Evolutionary conservation across 1,284 basidiomycete species (phyloP).

Genomic region (Cryptococcus amylolentus): DNA sequence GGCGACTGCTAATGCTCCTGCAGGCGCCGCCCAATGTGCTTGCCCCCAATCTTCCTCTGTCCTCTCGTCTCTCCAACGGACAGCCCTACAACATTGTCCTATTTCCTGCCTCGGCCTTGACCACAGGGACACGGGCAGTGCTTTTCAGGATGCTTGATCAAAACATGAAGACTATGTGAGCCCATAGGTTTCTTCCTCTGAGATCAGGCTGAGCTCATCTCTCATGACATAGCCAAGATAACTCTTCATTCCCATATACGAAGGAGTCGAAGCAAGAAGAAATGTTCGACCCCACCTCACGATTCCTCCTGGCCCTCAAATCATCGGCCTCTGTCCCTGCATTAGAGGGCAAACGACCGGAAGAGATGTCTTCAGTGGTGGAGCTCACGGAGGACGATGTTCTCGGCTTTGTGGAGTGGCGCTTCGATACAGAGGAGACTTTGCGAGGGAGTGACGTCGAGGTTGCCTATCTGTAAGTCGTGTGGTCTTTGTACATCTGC

Average conservation of each 20-base stretch:
- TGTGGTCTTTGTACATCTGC: neutral
- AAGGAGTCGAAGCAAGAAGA: constrained; percentile 35
- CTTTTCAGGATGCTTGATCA: neutral
- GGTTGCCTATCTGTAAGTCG: constrained; percentile 43
- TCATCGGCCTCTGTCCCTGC: neutral
- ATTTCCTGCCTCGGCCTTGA: neutral
- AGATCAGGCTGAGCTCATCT: neutral
- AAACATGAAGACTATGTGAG: neutral
- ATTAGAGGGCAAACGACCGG: neutral
- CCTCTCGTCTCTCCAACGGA: neutral
- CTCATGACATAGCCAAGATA: constrained; percentile 9
- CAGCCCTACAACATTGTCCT: neutral
- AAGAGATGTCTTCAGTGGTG: neutral
- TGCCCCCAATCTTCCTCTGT: neutral
- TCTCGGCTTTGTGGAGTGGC: constrained; percentile 42
- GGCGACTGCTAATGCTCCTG: neutral
- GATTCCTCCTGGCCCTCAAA: constrained; percentile 28
- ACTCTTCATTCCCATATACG: constrained; percentile 28
- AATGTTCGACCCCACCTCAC: constrained; percentile 39
- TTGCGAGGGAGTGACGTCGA: constrained; percentile 31
- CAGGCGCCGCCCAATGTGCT: neutral
- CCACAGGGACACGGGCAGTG: neutral
- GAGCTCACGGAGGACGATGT: constrained; percentile 14
- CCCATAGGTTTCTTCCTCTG: too few species aligned
- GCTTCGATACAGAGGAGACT: constrained; percentile 49